These are phyloP conservation scores for Ogataea trehalophila DNA, from an alignment of 805 yeast genomes.

Conservation along the genomic window DNA sequence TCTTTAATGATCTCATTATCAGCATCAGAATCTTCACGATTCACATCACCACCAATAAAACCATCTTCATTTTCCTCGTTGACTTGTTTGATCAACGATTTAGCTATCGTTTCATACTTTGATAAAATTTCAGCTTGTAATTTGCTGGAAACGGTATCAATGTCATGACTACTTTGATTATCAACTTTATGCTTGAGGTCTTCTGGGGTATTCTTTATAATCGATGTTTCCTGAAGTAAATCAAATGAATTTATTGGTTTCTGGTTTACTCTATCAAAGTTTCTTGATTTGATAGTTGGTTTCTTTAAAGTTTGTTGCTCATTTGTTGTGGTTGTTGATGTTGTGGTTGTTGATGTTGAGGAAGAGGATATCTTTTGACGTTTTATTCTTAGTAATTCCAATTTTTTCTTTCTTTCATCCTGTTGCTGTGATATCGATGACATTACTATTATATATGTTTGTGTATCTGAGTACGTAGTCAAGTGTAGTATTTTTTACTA, in stretches of 20 bases:
- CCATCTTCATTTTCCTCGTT: background rate
- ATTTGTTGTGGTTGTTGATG: background rate
- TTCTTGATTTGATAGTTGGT: background rate
- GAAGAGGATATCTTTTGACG: background rate
- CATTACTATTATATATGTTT: background rate
- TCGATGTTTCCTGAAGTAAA: background rate
- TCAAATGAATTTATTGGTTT: constrained; percentile 13
- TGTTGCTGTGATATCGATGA: background rate
- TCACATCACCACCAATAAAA: background rate
- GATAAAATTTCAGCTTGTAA: constrained; percentile 1
- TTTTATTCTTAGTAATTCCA: constrained; percentile 1
- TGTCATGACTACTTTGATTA: background rate
- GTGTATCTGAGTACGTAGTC: background rate
- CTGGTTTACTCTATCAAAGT: constrained; percentile 7
- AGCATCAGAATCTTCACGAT: background rate
- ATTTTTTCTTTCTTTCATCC: constrained; percentile 3
- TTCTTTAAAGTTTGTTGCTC: background rate
- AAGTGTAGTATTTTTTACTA: too few species aligned
- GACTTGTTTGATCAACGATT: background rate
- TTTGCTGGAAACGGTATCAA: background rate
- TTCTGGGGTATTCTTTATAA: background rate
- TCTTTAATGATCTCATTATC: constrained; percentile 9
- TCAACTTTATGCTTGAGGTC: too few species aligned
- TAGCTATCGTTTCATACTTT: constrained; percentile 2
- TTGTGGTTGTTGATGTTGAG: background rate